Evolutionary conservation across 148 eudicot species (phyloP), one percentile per base, ranked within the genome.

Genomic region (Cornus florida): DNA sequence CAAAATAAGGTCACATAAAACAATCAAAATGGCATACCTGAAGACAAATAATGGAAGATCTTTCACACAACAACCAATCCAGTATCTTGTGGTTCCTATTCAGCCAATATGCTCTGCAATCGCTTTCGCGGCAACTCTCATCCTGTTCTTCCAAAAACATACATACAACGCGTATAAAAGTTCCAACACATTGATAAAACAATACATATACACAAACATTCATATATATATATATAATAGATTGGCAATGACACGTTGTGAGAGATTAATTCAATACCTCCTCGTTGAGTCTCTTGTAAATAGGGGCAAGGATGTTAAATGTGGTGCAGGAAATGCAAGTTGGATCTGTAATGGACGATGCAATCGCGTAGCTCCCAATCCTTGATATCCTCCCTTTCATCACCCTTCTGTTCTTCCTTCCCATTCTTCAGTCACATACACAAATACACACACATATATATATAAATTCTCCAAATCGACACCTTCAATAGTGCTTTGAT

Each of bases 301-400:
- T 94, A 10, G 99, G 99, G 35, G 99, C 99, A 46, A 97, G 92
- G 72, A 97, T 97, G 81, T 97, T 97, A 84, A 97, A 97, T 28
- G 99, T 97, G 67, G 99, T 97, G 76, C 99, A 97, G 31, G 98
- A 92, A 70, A 96, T 77, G 23, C 88, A 89, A 81, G 79, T 69
- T 20, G 91, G 91, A 82, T 91, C 97, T 13, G 86, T 80, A 57
- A 89, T 86, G 5, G 92, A 81, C 1, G 94, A 88, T 35, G 94
- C 83, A 64, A 93, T 90, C 7, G 93, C 91, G 79, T 93, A 87
- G 73, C 82, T 91, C 7, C 94, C 94, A 11, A 89, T 88, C 76
- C 89, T 89, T 0, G 93, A 90, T 32, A 90, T 65, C 79, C 88
- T 80, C 79, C 88, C 88, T 77, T 85, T 91, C 32, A 72, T 69